phyloP scores from a whole-genome alignment of 2,329 filamentous ascomycete species.

The Pestalotiopsis sp. region DNA sequence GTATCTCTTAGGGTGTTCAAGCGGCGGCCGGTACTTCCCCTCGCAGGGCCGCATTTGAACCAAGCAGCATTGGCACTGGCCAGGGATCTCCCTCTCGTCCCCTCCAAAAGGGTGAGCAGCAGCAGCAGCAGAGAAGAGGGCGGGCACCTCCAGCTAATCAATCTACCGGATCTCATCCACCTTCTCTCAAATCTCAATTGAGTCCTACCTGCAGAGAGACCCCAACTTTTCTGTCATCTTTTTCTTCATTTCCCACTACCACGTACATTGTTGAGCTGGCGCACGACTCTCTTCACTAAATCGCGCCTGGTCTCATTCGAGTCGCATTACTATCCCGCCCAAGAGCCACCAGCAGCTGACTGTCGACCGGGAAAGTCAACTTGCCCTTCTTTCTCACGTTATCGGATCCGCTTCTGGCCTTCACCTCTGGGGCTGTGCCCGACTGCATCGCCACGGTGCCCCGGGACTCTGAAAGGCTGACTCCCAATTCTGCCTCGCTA shows the following conservation, averaged over 20 bases:
- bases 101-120: neutral
- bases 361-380: neutral
- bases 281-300: neutral
- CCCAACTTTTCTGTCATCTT: neutral
- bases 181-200: neutral
- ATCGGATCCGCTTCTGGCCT: conserved; percentile 9
- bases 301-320: conserved; percentile 7
- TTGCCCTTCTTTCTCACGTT: conserved; percentile 13
- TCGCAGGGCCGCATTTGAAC: neutral
- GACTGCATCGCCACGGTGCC: conserved; percentile 16
- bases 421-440: conserved; percentile 15
- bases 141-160: neutral
- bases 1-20: neutral
- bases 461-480: conserved; percentile 16
- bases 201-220: conserved; percentile 2
- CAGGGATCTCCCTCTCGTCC: neutral
- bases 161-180: neutral
- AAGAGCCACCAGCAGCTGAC: neutral
- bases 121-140: neutral
- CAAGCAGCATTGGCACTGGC: conserved; percentile 38
- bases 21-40: neutral
- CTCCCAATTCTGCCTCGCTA: conserved; percentile 17
- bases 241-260: neutral
- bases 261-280: neutral
- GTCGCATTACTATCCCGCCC: neutral